Evolutionary conservation across 2,329 filamentous ascomycete species (phyloP), one percentile per base, ranked within the genome.

Genomic region (Kalmusia sp.): DNA sequence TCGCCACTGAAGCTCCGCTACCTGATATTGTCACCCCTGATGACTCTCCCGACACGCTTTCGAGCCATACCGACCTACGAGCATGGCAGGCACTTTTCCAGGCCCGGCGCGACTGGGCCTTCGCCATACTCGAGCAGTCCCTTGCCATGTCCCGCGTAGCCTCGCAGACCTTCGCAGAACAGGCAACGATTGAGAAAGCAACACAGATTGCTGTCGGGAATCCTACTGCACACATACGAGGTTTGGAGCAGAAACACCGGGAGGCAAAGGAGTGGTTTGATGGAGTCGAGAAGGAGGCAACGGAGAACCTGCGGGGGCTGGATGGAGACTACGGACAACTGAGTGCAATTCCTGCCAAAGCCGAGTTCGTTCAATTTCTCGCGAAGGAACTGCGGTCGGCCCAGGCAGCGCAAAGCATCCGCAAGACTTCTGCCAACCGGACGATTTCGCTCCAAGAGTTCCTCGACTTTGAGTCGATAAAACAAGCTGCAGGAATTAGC

Each of bases 81-180:
- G 88, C 92, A 84, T 99, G 95, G 93, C 90, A 92, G 71, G 85
- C 87, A 38, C 81, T 98, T 19, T 97, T 95, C 79, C 89, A 88
- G 72, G 84, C 87, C 53, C 87, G 95, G 54, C 86, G 88, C 64
- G 82, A 84, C 62, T 99, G 95, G 95, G 90, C 92, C 0, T 77
- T 87, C 48, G 81, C 81, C 33, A 77, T 96, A 28, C 82, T 89
- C 6, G 85, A 88, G 22, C 87, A 88, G 61, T 93, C 91, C 63
- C 80, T 80, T 44, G 78, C 79, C 44, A 88, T 92, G 78, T 85
- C 87, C 46, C 78, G 80, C 47, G 77, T 82, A 57, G 82, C 87
- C 17, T 81, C 85, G 64, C 82, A 87, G 51, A 84, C 90, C 60
- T 89, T 91, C 68, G 80, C 81, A 47, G 89, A 93, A 73, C 88